These are phyloP conservation scores for Nicotiana knightiana DNA, from an alignment of 257 asterid species.

Conservation along the genomic window DNA sequence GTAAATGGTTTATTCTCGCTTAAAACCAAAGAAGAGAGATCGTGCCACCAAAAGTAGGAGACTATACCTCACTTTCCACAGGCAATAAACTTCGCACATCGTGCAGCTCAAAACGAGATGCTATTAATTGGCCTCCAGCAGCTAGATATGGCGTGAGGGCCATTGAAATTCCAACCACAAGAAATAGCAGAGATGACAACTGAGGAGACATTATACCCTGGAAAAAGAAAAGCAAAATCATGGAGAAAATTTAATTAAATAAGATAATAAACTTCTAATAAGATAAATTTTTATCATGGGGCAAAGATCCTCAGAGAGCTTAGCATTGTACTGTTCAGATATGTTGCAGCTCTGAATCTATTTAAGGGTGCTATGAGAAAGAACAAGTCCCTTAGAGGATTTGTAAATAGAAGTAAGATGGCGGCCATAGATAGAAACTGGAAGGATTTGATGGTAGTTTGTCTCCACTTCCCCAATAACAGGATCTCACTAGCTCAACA, in stretches of 20 bases:
- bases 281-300: background rate
- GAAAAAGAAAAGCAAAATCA: slow-evolving; percentile 5
- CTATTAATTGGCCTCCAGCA: slow-evolving; percentile 98
- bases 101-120: slow-evolving; percentile 93
- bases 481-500: background rate
- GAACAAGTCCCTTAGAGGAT: background rate
- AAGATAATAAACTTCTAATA: background rate
- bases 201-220: slow-evolving; percentile 97
- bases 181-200: slow-evolving; percentile 87
- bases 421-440: background rate
- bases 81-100: slow-evolving; percentile 98
- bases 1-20: background rate
- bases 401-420: background rate
- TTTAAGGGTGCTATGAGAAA: background rate
- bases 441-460: background rate
- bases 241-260: background rate
- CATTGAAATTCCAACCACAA: slow-evolving; percentile 97
- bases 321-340: background rate
- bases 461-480: slow-evolving; percentile 4
- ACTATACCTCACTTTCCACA: slow-evolving; percentile 87
- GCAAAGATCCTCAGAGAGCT: background rate
- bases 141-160: slow-evolving; percentile 98
- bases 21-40: background rate
- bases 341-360: background rate
- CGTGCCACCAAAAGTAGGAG: slow-evolving; percentile 2